Base-by-base conservation (phyloP, 2,329 filamentous ascomycete species). In the Karstenula rhodostoma region DNA sequence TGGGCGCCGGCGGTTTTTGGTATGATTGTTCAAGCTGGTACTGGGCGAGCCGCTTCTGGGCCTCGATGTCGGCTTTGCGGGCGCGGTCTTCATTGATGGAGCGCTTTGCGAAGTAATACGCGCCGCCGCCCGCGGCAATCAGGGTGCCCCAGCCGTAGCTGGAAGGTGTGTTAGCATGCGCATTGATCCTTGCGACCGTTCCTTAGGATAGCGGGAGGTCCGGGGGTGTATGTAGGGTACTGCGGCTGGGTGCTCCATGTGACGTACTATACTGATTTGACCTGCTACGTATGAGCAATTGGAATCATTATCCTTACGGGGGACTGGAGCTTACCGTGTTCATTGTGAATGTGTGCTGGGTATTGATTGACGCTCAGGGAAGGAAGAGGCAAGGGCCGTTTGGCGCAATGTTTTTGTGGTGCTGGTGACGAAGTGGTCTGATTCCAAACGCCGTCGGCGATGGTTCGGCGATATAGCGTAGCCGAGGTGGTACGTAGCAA, bases 41-140 rank as follows among this genome's bases (percentile, higher is more conserved):
- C 33, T 75, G 69, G 33, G 70, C 65, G 37, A 67, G 53, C 37
- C 74, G 73, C 57, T 75, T 77, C 56, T 67, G 66, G 53, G 66
- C 73, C 60, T 76, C 76, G 57, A 71, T 70, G 85, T 85, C 81
- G 85, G 76, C 89, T 81, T 90, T 89, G 69, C 87, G 85, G 62
- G 90, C 88, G 66, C 94, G 91, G 79, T 97, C 93, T 69, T 91
- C 91, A 77, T 97, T 97, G 85, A 99, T 96, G 78, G 89, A 90
- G 75, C 88, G 86, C 85, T 99, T 99, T 66, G 95, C 95, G 77
- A 97, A 97, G 83, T 92, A 93, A 84, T 98, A 99, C 73, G 94
- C 93, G 65, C 90, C 92, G 67, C 88, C 95, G 74, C 94, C 95
- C 68, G 94, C 93, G 55, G 71, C 84, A 76, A 94, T 95, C 57